phyloP scores from a whole-genome alignment of 768 basidiomycete genomes.

The Leucocoprinus birnbaumii region DNA sequence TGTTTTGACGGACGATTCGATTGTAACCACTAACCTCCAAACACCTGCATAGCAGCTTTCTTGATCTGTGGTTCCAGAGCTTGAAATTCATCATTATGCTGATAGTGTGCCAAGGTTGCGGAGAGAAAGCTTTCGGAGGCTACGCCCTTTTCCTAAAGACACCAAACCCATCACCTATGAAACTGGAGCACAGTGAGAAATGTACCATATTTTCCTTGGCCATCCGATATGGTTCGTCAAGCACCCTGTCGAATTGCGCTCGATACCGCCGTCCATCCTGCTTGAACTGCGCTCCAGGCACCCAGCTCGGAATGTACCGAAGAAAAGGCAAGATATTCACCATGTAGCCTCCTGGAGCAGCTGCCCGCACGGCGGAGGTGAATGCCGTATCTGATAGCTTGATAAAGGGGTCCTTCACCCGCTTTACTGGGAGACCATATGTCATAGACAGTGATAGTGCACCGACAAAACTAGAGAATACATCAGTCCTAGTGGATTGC shows the following conservation, averaged over 20 bases:
- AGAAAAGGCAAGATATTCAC: slow-evolving; percentile 4
- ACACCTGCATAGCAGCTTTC: too few species aligned
- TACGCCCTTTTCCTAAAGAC: too few species aligned
- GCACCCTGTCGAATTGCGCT: background rate
- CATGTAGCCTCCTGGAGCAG: background rate
- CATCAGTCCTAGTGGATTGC: too few species aligned
- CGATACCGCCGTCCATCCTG: background rate
- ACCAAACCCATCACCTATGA: too few species aligned
- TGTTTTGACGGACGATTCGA: too few species aligned
- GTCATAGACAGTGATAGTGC: background rate
- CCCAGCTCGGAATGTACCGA: slow-evolving; percentile 1
- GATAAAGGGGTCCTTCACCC: background rate
- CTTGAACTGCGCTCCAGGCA: slow-evolving; percentile 4
- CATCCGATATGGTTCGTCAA: background rate
- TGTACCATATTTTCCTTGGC: background rate
- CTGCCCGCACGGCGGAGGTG: background rate
- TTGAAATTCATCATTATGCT: too few species aligned
- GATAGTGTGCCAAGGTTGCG: too few species aligned
- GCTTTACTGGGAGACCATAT: background rate
- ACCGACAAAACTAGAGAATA: background rate
- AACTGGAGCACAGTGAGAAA: slow-evolving; percentile 12
- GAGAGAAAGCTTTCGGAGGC: too few species aligned
- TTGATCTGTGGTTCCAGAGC: too few species aligned
- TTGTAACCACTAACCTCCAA: too few species aligned
- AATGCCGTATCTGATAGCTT: background rate